Percentiles rank a stretch among this genome's conserved stretches.
Evolutionary conservation across 2,329 filamentous ascomycete genomes (phyloP).

Genomic region (Cladophialophora chaetospira): DNA sequence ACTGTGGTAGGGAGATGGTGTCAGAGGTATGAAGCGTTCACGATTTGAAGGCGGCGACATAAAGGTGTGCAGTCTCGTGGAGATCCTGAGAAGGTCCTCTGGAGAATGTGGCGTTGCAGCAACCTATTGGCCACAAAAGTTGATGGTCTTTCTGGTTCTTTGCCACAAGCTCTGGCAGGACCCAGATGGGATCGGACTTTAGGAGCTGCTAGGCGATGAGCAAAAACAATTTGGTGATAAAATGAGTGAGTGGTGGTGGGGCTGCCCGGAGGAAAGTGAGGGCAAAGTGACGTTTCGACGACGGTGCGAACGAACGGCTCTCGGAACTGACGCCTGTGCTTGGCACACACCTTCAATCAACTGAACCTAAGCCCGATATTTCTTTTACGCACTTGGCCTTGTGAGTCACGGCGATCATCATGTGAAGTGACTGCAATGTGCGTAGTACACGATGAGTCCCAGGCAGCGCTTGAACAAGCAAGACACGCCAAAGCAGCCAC

Average conservation of each 20-base stretch:
- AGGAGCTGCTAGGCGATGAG: neutral
- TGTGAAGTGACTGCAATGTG: too few species aligned
- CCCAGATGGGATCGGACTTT: neutral
- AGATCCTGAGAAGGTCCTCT: neutral
- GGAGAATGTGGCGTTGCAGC: neutral
- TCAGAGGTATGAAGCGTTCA: constrained; percentile 28
- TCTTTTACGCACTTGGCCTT: too few species aligned
- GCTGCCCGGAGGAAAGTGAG: constrained; percentile 9
- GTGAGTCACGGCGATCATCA: too few species aligned
- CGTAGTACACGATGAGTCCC: too few species aligned
- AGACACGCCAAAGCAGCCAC: too few species aligned
- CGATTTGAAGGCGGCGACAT: constrained; percentile 35
- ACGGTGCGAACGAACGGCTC: neutral
- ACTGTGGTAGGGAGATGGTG: constrained; percentile 10
- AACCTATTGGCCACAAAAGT: constrained; percentile 4
- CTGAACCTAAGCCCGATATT: too few species aligned
- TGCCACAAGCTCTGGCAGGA: constrained; percentile 4
- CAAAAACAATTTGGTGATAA: neutral
- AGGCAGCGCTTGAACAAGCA: too few species aligned
- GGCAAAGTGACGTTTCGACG: constrained; percentile 9
- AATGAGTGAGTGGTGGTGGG: neutral
- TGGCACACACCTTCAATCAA: too few species aligned
- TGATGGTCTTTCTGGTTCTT: constrained; percentile 7
- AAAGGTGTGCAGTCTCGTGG: constrained; percentile 24
- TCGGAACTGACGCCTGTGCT: too few species aligned